Evolutionary conservation across 1,284 basidiomycete genomes (phyloP).

Genomic region (Termitomyces sp.): DNA sequence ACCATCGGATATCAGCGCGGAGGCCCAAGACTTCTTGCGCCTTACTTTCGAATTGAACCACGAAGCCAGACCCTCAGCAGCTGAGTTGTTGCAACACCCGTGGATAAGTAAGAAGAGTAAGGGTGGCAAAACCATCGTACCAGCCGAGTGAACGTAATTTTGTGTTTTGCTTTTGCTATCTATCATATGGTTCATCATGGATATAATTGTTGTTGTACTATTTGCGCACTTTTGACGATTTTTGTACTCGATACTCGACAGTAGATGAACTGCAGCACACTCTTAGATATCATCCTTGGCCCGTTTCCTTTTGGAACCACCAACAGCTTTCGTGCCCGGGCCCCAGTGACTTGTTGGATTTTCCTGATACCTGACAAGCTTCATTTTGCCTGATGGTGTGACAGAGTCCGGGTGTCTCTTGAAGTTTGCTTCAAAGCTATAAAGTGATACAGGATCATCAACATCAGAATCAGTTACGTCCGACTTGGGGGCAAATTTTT

Average conservation of each 20-base stretch:
- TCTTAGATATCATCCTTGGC: constrained; percentile 23
- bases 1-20: constrained; percentile 82
- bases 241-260: background rate
- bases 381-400: constrained; percentile 57
- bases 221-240: background rate
- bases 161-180: background rate
- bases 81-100: constrained; percentile 67
- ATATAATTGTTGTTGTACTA: constrained; percentile 13
- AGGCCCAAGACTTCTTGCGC: constrained; percentile 81
- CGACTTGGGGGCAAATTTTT: background rate
- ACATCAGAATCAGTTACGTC: background rate
- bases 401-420: constrained; percentile 63
- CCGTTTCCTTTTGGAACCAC: constrained; percentile 44
- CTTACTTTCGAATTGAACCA: constrained; percentile 85
- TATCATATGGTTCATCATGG: constrained; percentile 1
- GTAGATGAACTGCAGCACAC: background rate
- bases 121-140: constrained; percentile 10
- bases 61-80: constrained; percentile 76
- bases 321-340: constrained; percentile 61
- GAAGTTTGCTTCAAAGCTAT: constrained; percentile 69
- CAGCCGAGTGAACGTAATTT: constrained; percentile 5
- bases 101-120: constrained; percentile 57
- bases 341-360: constrained; percentile 95
- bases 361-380: constrained; percentile 85
- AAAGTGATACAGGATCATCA: constrained; percentile 14